Percentiles rank a stretch among this genome's conserved stretches.
phyloP scores from a whole-genome alignment of 192 early-diverging fungal genomes.

The Coemansia sp. region DNA sequence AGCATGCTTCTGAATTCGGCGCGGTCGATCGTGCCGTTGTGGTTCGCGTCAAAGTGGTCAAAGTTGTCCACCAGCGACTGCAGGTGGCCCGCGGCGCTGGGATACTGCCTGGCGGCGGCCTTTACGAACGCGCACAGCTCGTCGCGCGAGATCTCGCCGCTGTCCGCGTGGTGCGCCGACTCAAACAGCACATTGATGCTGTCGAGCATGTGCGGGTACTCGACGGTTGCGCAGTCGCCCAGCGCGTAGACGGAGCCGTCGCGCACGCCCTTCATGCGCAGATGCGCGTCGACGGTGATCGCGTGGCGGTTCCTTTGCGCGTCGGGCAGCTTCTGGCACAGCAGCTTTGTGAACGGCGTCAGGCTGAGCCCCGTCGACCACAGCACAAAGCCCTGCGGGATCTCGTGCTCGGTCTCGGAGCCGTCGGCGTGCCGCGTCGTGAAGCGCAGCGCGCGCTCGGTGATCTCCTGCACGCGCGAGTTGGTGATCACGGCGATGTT shows the following conservation, averaged over 20 bases:
- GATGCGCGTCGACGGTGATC: conserved; percentile 66
- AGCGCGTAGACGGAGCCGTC: conserved; percentile 71
- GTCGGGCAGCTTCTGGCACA: conserved; percentile 46
- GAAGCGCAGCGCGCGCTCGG: conserved; percentile 55
- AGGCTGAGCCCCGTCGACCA: conserved; percentile 76
- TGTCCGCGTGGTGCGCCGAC: conserved; percentile 21
- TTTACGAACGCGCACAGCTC: conserved; percentile 35
- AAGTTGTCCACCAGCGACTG: conserved; percentile 36
- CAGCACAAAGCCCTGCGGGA: conserved; percentile 69
- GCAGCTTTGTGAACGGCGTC: conserved; percentile 57
- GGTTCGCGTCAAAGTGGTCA: conserved; percentile 34
- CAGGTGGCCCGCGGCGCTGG: conserved; percentile 37
- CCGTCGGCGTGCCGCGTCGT: conserved; percentile 48
- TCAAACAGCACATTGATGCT: conserved; percentile 45
- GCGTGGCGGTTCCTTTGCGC: conserved; percentile 49
- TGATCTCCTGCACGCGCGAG: conserved; percentile 60
- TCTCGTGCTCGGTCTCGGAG: conserved; percentile 20
- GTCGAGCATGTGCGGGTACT: conserved; percentile 54
- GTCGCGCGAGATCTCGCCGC: conserved; percentile 31
- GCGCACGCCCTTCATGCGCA: conserved; percentile 67
- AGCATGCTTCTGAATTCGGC: conserved; percentile 45
- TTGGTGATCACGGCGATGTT: conserved; percentile 75
- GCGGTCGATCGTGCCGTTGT: conserved; percentile 27
- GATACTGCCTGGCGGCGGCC: conserved; percentile 17
- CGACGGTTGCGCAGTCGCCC: conserved; percentile 88